A percentile compares a stretch with the other conserved stretches of the same genome.
These are phyloP conservation scores for Calocybe gambosa DNA, from an alignment of 1,284 basidiomycete species.

Conservation along the genomic window DNA sequence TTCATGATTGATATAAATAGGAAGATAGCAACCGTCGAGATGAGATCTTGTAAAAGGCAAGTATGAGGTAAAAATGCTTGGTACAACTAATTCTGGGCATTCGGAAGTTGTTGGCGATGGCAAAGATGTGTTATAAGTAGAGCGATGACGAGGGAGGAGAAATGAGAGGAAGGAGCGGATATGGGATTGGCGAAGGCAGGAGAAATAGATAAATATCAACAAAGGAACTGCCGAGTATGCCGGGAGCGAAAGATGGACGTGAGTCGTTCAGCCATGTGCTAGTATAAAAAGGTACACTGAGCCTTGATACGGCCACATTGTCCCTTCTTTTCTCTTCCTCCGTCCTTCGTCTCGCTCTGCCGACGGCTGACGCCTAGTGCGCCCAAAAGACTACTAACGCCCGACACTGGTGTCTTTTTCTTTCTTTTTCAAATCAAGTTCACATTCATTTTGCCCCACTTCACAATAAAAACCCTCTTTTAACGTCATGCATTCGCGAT, in stretches of 20 bases:
- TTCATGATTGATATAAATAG: not conserved
- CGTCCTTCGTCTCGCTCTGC: constrained; percentile 16
- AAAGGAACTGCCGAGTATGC: constrained; percentile 9
- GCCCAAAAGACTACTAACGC: constrained; percentile 25
- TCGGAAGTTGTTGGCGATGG: too few relatives aligned
- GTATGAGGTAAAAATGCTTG: not conserved
- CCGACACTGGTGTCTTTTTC: constrained; percentile 36
- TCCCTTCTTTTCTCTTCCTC: constrained; percentile 16
- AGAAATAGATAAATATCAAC: constrained; percentile 3
- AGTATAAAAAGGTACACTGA: constrained; percentile 9
- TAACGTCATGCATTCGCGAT: constrained; percentile 26
- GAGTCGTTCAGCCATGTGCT: not conserved
- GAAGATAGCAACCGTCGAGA: not conserved
- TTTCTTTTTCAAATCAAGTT: constrained; percentile 19
- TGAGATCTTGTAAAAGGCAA: not conserved
- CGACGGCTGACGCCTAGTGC: constrained; percentile 30
- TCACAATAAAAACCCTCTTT: constrained; percentile 9
- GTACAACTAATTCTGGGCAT: not conserved
- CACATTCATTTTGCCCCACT: constrained; percentile 13
- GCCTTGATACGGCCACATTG: constrained; percentile 9
- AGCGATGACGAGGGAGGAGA: not conserved
- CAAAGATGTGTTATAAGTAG: too few relatives aligned
- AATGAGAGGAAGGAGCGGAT: not conserved
- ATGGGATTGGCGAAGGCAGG: not conserved
- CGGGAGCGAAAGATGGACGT: constrained; percentile 6